phyloP scores from a whole-genome alignment of 768 basidiomycete genomes.

The Harrya chromipes region DNA sequence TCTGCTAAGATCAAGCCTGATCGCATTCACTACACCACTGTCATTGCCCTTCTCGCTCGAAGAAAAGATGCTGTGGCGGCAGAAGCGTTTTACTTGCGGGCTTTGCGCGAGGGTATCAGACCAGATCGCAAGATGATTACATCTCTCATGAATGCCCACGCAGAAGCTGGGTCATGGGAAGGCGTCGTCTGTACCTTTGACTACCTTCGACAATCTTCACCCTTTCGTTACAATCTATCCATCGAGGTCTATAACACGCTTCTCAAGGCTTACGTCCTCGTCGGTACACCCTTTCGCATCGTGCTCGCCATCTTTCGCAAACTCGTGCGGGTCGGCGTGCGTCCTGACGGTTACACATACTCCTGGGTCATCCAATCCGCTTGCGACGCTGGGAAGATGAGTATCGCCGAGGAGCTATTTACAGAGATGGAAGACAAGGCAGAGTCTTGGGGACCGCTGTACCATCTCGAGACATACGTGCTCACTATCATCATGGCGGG shows the following conservation, averaged over 20 bases:
- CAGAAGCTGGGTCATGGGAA: slow-evolving; percentile 75
- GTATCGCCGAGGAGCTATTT: slow-evolving; percentile 63
- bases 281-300: slow-evolving; percentile 70
- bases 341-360: slow-evolving; percentile 65
- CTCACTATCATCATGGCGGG: slow-evolving; percentile 76
- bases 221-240: slow-evolving; percentile 40
- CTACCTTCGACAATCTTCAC: slow-evolving; percentile 42
- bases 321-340: slow-evolving; percentile 46
- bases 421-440: slow-evolving; percentile 57
- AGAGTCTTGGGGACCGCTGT: slow-evolving; percentile 32
- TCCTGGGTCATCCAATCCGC: slow-evolving; percentile 77
- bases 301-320: slow-evolving; percentile 62
- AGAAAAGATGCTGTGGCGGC: slow-evolving; percentile 62
- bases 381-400: slow-evolving; percentile 67
- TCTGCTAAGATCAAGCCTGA: slow-evolving; percentile 44
- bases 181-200: slow-evolving; percentile 72
- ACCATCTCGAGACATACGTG: slow-evolving; percentile 53
- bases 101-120: slow-evolving; percentile 55
- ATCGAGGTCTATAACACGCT: slow-evolving; percentile 74
- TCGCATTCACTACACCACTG: slow-evolving; percentile 55
- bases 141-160: slow-evolving; percentile 78
- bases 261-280: slow-evolving; percentile 78
- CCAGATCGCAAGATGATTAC: slow-evolving; percentile 67
- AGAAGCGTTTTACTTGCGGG: slow-evolving; percentile 62
- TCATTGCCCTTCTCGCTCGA: slow-evolving; percentile 64